Percentiles rank a stretch among this genome's conserved stretches.
These are phyloP conservation scores for Rhizopogon vinicolor DNA, from an alignment of 768 basidiomycete species.

Conservation along the genomic window DNA sequence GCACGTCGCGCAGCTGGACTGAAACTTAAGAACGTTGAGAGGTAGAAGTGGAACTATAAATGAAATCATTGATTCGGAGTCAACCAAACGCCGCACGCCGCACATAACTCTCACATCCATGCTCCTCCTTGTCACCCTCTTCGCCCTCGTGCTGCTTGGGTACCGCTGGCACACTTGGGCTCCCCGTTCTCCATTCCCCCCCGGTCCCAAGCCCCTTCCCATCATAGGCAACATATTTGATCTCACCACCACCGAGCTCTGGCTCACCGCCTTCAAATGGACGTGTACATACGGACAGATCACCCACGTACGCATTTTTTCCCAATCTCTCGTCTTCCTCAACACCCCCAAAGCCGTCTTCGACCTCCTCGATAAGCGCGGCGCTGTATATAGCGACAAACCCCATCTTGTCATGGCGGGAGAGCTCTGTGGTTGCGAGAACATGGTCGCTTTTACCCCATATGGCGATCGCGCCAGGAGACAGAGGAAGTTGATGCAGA, in stretches of 20 bases:
- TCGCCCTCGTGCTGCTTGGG: constrained; percentile 11
- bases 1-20: no score
- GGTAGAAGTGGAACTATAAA: no score
- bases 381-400: constrained; percentile 72
- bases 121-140: constrained; percentile 1
- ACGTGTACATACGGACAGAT: constrained; percentile 49
- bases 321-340: constrained; percentile 64
- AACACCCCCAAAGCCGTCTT: constrained; percentile 53
- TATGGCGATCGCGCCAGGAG: constrained; percentile 61
- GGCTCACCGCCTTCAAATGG: constrained; percentile 61
- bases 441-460: constrained; percentile 68
- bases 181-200: constrained; percentile 43
- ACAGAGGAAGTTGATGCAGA: constrained; percentile 64
- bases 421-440: constrained; percentile 66
- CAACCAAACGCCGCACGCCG: no score
- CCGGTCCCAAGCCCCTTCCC: constrained; percentile 65
- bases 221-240: constrained; percentile 62
- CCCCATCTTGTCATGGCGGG: constrained; percentile 64
- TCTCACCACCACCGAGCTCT: constrained; percentile 56
- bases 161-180: constrained; percentile 10
- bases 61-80: no score
- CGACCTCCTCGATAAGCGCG: constrained; percentile 68
- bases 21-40: no score
- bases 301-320: constrained; percentile 60
- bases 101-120: no score